A percentile compares a stretch with the other conserved stretches of the same genome.
These are phyloP conservation scores for Gastrolobium bilobum DNA, from an alignment of 306 rosid species.

Conservation along the genomic window DNA sequence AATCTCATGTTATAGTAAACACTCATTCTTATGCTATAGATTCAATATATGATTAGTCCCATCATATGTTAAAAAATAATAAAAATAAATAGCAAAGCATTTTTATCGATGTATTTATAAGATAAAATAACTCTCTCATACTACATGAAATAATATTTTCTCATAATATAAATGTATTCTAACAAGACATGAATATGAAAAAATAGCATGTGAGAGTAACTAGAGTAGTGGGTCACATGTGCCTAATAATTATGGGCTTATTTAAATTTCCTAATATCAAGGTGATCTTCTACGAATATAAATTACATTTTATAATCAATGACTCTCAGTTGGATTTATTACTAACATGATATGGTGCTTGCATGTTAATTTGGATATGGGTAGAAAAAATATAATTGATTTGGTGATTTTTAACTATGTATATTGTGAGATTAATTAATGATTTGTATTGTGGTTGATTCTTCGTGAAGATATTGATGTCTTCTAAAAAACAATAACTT, in stretches of 20 bases:
- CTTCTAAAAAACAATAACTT: not conserved
- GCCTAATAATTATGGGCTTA: not conserved
- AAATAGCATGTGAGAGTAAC: conserved; percentile 43
- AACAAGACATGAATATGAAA: not conserved
- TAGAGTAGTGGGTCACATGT: conserved; percentile 39
- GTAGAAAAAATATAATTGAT: not conserved
- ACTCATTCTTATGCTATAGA: no score
- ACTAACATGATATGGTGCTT: not conserved
- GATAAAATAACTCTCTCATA: no score
- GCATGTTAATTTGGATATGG: not conserved
- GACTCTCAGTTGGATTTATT: conserved; percentile 5
- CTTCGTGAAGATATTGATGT: not conserved
- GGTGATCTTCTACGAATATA: conserved; percentile 22
- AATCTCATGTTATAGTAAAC: no score
- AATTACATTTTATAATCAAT: not conserved
- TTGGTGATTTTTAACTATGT: not conserved
- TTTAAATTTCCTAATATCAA: not conserved
- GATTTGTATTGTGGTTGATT: not conserved
- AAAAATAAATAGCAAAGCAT: no score
- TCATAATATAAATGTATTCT: not conserved
- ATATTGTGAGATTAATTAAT: not conserved
- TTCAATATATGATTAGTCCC: no score
- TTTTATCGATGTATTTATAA: no score
- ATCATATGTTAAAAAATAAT: no score
- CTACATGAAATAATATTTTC: no score